Conservation (phyloP, 306 rosid genomes). For the Cucumis sativus region Cucumber_9930_V3 NC_026658.2:24308001-24308500, state of each 20-base stretch:
- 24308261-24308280: slow-evolving; percentile 55
- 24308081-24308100: slow-evolving; percentile 82
- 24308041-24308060: no score
- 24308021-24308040: neutral
- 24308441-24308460: no score
- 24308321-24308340: slow-evolving; percentile 40
- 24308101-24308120: slow-evolving; percentile 84
- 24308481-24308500: slow-evolving; percentile 32
- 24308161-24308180: slow-evolving; percentile 27
- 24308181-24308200: no score
- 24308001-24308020: neutral
- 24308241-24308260: slow-evolving; percentile 34
- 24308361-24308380: no score
- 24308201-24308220: no score
- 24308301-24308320: slow-evolving; percentile 33
- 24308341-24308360: slow-evolving; percentile 28
- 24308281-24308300: slow-evolving; percentile 55
- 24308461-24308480: no score
- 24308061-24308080: no score
- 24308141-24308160: slow-evolving; percentile 79
- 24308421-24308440: slow-evolving; percentile 17
- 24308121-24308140: slow-evolving; percentile 82
- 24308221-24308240: no score
- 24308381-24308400: no score
- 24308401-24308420: no score